Evolutionary conservation across 2,329 filamentous ascomycete species (phyloP), one percentile per base, ranked within the genome.

Genomic region (Lojkania enalia): DNA sequence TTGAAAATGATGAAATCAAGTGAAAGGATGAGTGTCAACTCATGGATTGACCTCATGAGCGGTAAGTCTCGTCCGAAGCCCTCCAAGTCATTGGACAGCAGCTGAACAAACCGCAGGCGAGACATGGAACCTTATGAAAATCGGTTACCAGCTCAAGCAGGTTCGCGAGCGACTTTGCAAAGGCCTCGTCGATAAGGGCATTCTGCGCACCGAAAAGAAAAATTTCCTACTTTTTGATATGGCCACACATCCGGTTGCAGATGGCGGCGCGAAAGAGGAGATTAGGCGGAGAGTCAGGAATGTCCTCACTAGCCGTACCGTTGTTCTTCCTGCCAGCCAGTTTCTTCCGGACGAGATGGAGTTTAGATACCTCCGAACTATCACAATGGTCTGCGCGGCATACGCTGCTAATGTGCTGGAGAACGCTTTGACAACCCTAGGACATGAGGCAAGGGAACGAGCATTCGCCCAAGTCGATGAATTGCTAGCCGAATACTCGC

Each of bases 1-100:
- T 78, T 99, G 66, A 99, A 99, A 79, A 95, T 99, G 91, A 99
- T 99, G 92, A 99, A 99, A 80, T 86, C 88, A 60, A 96, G 90
- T 73, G 94, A 99, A 78, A 96, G 96, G 81, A 97, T 99, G 94
- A 97, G 94, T 73, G 94, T 99, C 58, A 94, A 89, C 77, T 89
- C 90, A 35, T 99, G 94, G 94, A 97, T 99, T 71, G 94, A 99
- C 72, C 78, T 99, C 58, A 92, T 99, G 90, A 96, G 91, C 72
- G 94, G 92, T 96, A 83, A 61, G 79, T 66, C 42, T 39, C 42
- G 20, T 45, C 15, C n/a, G n/a, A n/a, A n/a, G 36, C 30, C 16
- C 11, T 20, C n/a, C 25, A 42, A 15, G 25, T 18, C 25, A 35
- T n/a, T n/a, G 29, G 31, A 35, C 39, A 35, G 15, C 35, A 15